Evolutionary conservation across 176 grass and related monocot species (phyloP).

Genomic region (Melocanna baccifera): DNA sequence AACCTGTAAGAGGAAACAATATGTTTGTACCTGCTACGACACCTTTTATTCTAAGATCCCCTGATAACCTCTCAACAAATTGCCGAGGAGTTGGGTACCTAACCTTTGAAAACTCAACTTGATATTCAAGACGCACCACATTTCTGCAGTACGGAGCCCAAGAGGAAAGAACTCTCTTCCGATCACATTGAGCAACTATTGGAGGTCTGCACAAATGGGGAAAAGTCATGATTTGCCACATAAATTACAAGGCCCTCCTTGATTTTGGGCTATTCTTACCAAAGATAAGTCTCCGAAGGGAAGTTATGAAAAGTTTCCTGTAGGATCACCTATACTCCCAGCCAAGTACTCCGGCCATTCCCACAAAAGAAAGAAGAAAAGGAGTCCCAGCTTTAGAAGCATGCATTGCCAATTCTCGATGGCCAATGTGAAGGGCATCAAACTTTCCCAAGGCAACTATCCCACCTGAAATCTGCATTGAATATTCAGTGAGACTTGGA

Average conservation of each 20-base stretch:
- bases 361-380: constrained; percentile 94
- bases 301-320: constrained; percentile 5
- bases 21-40: constrained; percentile 62
- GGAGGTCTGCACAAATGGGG: constrained; percentile 57
- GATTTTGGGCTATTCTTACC: background rate
- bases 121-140: constrained; percentile 62
- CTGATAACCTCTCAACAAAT: constrained; percentile 93
- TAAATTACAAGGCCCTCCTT: background rate
- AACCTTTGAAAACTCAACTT: constrained; percentile 72
- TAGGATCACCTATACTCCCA: constrained; percentile 79
- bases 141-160: constrained; percentile 72
- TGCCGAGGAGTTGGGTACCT: constrained; percentile 80
- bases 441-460: constrained; percentile 99
- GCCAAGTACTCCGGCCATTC: constrained; percentile 94
- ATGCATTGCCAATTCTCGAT: constrained; percentile 81
- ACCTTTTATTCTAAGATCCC: constrained; percentile 89
- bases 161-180: constrained; percentile 79
- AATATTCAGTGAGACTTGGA: constrained; percentile 25
- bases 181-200: constrained; percentile 77
- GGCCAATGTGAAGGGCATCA: constrained; percentile 96
- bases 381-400: constrained; percentile 80
- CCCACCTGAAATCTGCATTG: constrained; percentile 55
- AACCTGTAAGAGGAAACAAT: constrained; percentile 22
- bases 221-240: background rate
- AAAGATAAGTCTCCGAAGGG: background rate